phyloP scores from a whole-genome alignment of 139 green algal genomes.

The Tetraselmis striata region DNA sequence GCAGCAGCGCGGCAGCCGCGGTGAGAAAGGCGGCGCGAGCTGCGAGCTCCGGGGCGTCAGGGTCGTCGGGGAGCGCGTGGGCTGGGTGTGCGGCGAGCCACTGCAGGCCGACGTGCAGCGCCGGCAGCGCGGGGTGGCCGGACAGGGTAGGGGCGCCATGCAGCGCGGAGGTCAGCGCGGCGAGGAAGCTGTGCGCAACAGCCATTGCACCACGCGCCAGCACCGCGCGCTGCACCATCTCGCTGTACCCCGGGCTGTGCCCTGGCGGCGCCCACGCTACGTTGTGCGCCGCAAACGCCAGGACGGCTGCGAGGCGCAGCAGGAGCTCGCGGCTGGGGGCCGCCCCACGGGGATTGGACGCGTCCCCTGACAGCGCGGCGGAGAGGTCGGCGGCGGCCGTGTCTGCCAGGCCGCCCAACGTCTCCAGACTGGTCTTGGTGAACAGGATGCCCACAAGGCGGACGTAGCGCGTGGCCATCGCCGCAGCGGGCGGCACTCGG shows the following conservation, averaged over 20 bases:
- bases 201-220: slow-evolving; percentile 12
- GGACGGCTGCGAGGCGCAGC: slow-evolving; percentile 36
- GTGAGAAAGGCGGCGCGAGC: not conserved
- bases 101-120: slow-evolving; percentile 18
- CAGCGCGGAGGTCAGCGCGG: not conserved
- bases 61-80: not conserved
- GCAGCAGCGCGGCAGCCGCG: not conserved
- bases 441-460: not conserved
- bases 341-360: too few species aligned
- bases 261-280: not conserved
- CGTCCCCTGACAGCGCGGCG: not conserved
- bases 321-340: slow-evolving; percentile 13
- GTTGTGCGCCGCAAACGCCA: slow-evolving; percentile 27
- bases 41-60: not conserved
- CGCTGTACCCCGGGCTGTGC: slow-evolving; percentile 11
- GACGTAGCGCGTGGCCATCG: not conserved
- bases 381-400: not conserved
- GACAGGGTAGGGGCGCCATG: not conserved
- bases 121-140: slow-evolving; percentile 7
- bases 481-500: not conserved
- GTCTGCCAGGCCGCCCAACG: not conserved
- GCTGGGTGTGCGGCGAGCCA: slow-evolving; percentile 14
- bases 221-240: slow-evolving; percentile 11
- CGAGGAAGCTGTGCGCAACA: not conserved
- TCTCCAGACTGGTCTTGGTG: not conserved